Conservation (phyloP, 495 filamentous ascomycete species). For the Xylaria scruposa region DNA sequence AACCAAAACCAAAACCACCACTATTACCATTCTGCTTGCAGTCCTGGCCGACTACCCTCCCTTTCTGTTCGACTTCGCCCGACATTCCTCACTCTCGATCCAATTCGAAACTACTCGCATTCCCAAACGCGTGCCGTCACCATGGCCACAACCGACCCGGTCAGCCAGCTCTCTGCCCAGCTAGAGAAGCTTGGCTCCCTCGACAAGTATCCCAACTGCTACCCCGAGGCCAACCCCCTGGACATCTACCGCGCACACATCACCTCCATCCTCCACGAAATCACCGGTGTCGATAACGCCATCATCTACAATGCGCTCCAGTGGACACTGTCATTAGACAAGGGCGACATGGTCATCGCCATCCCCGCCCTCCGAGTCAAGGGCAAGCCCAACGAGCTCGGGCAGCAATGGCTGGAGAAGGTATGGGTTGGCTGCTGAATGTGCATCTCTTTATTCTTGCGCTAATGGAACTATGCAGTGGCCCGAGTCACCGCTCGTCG, state of each 20-base stretch:
- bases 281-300: conserved; percentile 72
- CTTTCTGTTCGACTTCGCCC: neutral
- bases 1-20: neutral
- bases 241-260: conserved; percentile 90
- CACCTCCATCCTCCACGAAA: conserved; percentile 71
- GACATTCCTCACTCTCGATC: neutral
- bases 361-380: conserved; percentile 82
- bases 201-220: conserved; percentile 59
- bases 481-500: conserved; percentile 74
- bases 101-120: conserved; percentile 13
- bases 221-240: conserved; percentile 79
- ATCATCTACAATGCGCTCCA: conserved; percentile 79
- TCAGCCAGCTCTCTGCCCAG: conserved; percentile 47
- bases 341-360: conserved; percentile 85
- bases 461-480: conserved; percentile 53
- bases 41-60: conserved; percentile 4
- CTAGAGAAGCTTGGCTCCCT: conserved; percentile 49
- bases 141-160: conserved; percentile 35
- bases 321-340: conserved; percentile 86
- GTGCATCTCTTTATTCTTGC: neutral
- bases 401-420: conserved; percentile 73
- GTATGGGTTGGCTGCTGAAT: conserved; percentile 40
- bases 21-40: neutral
- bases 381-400: conserved; percentile 78
- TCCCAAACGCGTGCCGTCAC: conserved; percentile 33